Base-by-base conservation (phyloP, 2,329 filamentous ascomycete species). In the Cryphonectria japonica region DNA sequence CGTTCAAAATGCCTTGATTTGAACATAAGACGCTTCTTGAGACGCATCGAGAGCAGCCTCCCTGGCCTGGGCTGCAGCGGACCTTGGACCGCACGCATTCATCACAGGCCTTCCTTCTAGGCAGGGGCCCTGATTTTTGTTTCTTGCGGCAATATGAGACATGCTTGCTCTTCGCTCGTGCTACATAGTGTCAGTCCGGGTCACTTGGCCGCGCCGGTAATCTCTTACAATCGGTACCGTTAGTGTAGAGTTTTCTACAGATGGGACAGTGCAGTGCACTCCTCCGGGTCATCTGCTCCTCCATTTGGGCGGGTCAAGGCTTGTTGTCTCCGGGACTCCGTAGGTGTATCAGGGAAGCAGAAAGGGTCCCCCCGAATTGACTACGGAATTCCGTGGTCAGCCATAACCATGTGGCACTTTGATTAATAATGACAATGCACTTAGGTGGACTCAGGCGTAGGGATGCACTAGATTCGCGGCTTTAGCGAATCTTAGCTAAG, bases 61-160 rank as follows among this genome's bases (percentile, higher is more conserved):
- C 39, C 54, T 32, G 50, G 54, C 65, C 63, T 43, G 57, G 14
- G 50, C 43, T 66, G 68, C 68, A 70, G 46, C 68, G 62, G 43
- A 66, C 63, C 63, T 70, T 70, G 54, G 68, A 52, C 41, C 68
- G 68, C 63, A 70, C 68, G 68, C 68, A 70, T 66, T 43, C 68
- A 66, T 70, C 68, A 52, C 68, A 70, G 50, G 68, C 63, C 57
- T 70, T 70, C 68, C 68, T 70, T 50, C 68, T 61, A 46, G 68
- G 39, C 39, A 66, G 37, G 34, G 63, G 39, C n/a, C 29, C 65
- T 29, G 68, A 66, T 37, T 43, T 52, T 26, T 62, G 62, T 61
- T 67, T 70, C 63, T 70, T 70, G 22, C 68, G 68, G 60, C 68
- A 70, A 70, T 70, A 70, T 37, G 68, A 70, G 52, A 66, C 34